Conservation (phyloP, 768 basidiomycete genomes). For the Leccinum variicolor region DNA sequence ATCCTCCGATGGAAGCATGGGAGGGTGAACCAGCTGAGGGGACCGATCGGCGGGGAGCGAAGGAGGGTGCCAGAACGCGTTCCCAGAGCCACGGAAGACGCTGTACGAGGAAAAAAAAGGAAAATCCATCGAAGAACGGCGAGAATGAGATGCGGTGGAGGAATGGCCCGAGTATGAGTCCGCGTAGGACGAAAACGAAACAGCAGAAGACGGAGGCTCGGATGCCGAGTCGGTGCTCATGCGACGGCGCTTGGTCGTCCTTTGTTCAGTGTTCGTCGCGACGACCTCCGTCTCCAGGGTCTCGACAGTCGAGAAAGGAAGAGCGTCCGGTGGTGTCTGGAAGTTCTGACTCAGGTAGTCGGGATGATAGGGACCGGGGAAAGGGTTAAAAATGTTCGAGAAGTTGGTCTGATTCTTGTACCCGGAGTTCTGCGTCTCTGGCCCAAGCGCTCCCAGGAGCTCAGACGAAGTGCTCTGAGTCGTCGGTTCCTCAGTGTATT, state of each 20-base stretch:
- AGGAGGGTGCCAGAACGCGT: conserved; percentile 74
- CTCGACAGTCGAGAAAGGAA: conserved; percentile 53
- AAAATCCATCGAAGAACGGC: conserved; percentile 61
- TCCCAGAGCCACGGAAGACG: conserved; percentile 51
- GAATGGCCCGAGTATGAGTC: conserved; percentile 61
- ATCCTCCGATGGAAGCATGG: conserved; percentile 63
- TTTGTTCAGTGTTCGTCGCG: conserved; percentile 21
- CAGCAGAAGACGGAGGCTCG: conserved; percentile 57
- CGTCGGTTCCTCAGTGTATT: conserved; percentile 45
- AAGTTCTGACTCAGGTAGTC: conserved; percentile 61
- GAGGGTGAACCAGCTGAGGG: conserved; percentile 63
- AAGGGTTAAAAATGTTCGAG: conserved; percentile 41
- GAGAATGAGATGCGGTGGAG: conserved; percentile 55
- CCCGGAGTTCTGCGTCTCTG: conserved; percentile 22
- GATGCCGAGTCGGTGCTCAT: conserved; percentile 61
- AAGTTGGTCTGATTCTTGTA: conserved; percentile 29
- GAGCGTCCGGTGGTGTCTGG: conserved; percentile 43
- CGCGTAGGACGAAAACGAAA: conserved; percentile 58
- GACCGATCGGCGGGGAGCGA: conserved; percentile 62
- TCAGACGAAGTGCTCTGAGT: conserved; percentile 45
- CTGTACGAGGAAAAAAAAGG: conserved; percentile 57
- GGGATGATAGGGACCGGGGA: conserved; percentile 73
- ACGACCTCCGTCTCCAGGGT: conserved; percentile 43
- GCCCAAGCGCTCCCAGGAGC: conserved; percentile 45
- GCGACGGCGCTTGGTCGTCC: conserved; percentile 63